Conservation (phyloP, 352 stramenopile species). For the Phytophthora kernoviae region DNA sequence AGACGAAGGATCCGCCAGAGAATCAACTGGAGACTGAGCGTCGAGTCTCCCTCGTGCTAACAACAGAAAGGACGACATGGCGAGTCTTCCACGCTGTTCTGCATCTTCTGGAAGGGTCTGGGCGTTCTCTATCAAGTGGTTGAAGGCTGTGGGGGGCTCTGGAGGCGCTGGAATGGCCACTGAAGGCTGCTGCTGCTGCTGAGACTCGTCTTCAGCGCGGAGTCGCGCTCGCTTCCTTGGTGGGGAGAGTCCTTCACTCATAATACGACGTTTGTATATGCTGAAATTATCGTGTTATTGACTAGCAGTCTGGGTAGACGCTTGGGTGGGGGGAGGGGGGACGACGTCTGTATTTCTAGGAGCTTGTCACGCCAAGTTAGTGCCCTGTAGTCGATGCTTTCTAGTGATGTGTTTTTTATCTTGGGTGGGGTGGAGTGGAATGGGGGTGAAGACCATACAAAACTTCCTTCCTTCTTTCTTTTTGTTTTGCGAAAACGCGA, state of each 20-base stretch:
- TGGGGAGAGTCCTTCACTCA: constrained; percentile 42
- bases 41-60: constrained; percentile 31
- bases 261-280: neutral
- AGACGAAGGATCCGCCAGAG: constrained; percentile 12
- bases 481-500: too few species aligned
- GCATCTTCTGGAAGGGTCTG: constrained; percentile 8
- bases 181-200: neutral
- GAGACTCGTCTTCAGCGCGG: constrained; percentile 28
- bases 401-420: too few species aligned
- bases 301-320: too few species aligned
- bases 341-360: too few species aligned
- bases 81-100: constrained; percentile 22
- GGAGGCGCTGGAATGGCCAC: too few species aligned
- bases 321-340: neutral
- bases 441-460: too few species aligned
- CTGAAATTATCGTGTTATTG: neutral
- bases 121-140: neutral
- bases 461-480: too few species aligned
- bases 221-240: constrained; percentile 44
- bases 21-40: constrained; percentile 14
- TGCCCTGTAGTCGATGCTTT: too few species aligned
- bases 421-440: too few species aligned
- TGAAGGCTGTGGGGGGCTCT: neutral
- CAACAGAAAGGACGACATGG: constrained; percentile 46
- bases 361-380: too few species aligned